Evolutionary conservation across 805 yeast species (phyloP).

Genomic region (Sugiyamaella marilandica): DNA sequence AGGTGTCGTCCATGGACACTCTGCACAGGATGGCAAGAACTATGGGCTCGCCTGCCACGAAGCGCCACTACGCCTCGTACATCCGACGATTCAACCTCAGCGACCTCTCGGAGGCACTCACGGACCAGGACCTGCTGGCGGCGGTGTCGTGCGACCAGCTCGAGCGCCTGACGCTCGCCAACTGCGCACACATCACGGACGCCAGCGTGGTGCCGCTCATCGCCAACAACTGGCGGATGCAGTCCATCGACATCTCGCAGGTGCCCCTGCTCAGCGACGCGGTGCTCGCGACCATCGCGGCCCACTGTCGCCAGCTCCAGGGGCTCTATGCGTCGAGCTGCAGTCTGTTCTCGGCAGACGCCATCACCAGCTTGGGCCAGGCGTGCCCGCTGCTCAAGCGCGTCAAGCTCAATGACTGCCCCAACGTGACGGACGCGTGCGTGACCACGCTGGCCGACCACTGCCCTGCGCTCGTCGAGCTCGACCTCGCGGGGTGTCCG

Average conservation of each 20-base stretch:
- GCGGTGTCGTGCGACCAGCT: slow-evolving; percentile 65
- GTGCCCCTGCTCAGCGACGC: slow-evolving; percentile 65
- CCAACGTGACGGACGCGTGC: slow-evolving; percentile 58
- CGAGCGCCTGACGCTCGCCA: slow-evolving; percentile 81
- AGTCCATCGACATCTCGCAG: slow-evolving; percentile 84
- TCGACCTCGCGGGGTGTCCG: slow-evolving; percentile 82
- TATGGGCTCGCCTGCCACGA: slow-evolving; percentile 38
- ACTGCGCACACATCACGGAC: slow-evolving; percentile 63
- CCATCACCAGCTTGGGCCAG: slow-evolving; percentile 53
- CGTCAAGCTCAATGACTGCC: slow-evolving; percentile 72
- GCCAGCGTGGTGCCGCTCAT: slow-evolving; percentile 58
- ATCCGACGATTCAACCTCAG: slow-evolving; percentile 79
- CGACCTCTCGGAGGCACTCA: slow-evolving; percentile 61
- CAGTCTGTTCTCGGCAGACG: slow-evolving; percentile 58
- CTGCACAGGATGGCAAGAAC: slow-evolving; percentile 52
- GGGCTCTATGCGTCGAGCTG: slow-evolving; percentile 90
- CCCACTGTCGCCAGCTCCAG: slow-evolving; percentile 70
- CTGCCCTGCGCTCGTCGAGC: slow-evolving; percentile 80
- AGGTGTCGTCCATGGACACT: slow-evolving; percentile 47
- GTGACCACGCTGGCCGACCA: slow-evolving; percentile 56
- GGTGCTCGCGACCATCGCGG: slow-evolving; percentile 62
- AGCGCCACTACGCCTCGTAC: slow-evolving; percentile 35
- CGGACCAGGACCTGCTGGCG: slow-evolving; percentile 55
- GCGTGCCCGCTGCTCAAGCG: slow-evolving; percentile 75
- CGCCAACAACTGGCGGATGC: slow-evolving; percentile 61